Evolutionary conservation across 306 rosid genomes (phyloP), one percentile per base, ranked within the genome.

Genomic region (Biancaea sappan): DNA sequence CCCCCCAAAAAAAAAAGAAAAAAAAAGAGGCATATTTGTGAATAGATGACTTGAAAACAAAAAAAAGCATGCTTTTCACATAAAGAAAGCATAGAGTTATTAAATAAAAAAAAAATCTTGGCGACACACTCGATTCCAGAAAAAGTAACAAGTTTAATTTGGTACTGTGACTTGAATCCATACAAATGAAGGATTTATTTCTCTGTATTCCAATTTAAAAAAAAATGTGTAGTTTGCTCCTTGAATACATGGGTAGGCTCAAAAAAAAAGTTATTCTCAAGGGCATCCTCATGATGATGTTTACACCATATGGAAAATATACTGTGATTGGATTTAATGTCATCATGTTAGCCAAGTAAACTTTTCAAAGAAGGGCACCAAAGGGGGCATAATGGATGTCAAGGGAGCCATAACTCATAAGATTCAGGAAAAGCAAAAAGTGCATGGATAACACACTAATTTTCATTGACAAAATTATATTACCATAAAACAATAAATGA

Each of bases 51-150:
- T n/a, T n/a, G n/a, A n/a, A n/a, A 50, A 34, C 22, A 51, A 34
- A 60, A 5, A 50, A 67, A 28, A 25, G 74, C 65, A 44, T 68
- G 47, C 48, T 21, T 62, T 78, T 26, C 14, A 57, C 44, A 35
- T 37, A 71, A 32, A 34, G 29, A 18, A 69, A 8, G 14, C 43
- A 29, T 29, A 58, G 8, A 25, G 10, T 29, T 9, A 21, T n/a
- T n/a, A 4, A 25, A 54, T 2, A 14, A 13, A 3, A 57, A 25
- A 14, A 12, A 0, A 28, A 11, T 29, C 38, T 25, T 57, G 15
- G 64, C 4, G 10, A 26, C 2, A 38, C 37, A 57, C 10, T 56
- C 1, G 6, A 2, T 14, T 26, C 19, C 14, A 22, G 56, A 51
- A 19, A 51, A 8, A 1, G 6, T 51, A 19, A 51, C 28, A 51